phyloP scores from a whole-genome alignment of 331 rosid species.

The Quercus phellos region DNA sequence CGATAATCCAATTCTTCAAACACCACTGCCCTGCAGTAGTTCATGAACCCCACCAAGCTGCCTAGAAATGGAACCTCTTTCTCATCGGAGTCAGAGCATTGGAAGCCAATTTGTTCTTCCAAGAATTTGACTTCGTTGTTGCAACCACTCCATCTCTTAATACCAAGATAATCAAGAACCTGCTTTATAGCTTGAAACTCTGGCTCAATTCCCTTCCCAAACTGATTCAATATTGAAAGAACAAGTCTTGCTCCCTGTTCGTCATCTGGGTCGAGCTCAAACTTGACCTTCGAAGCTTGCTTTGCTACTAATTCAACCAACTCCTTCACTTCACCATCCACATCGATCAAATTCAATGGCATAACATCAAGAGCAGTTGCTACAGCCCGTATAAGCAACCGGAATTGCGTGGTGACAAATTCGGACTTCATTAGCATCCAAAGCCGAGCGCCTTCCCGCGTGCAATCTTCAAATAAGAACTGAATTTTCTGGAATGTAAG shows the following conservation, averaged over 20 bases:
- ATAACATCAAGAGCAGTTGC: constrained; percentile 65
- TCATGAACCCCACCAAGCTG: constrained; percentile 51
- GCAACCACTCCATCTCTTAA: constrained; percentile 57
- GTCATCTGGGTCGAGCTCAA: constrained; percentile 40
- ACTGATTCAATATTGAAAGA: constrained; percentile 26
- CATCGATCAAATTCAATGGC: constrained; percentile 31
- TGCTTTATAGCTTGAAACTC: constrained; percentile 17
- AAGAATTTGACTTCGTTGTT: constrained; percentile 52
- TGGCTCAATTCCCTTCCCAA: constrained; percentile 55
- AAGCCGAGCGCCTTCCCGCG: constrained; percentile 34
- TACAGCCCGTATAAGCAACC: constrained; percentile 25
- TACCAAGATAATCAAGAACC: constrained; percentile 40
- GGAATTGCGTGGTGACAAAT: constrained; percentile 38
- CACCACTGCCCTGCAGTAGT: constrained; percentile 56
- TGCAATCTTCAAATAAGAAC: constrained; percentile 62
- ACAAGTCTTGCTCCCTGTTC: constrained; percentile 12
- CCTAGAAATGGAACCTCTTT: constrained; percentile 42
- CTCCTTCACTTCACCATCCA: constrained; percentile 57
- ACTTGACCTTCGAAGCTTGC: constrained; percentile 47
- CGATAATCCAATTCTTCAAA: constrained; percentile 42
- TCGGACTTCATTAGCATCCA: constrained; percentile 52
- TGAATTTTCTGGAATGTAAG: constrained; percentile 47
- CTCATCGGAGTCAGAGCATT: constrained; percentile 17
- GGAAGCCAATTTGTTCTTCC: constrained; percentile 41
- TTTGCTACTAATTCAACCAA: constrained; percentile 43